Conservation (phyloP, 164 flowering plant species). For the Macadamia tetraphylla region DNA sequence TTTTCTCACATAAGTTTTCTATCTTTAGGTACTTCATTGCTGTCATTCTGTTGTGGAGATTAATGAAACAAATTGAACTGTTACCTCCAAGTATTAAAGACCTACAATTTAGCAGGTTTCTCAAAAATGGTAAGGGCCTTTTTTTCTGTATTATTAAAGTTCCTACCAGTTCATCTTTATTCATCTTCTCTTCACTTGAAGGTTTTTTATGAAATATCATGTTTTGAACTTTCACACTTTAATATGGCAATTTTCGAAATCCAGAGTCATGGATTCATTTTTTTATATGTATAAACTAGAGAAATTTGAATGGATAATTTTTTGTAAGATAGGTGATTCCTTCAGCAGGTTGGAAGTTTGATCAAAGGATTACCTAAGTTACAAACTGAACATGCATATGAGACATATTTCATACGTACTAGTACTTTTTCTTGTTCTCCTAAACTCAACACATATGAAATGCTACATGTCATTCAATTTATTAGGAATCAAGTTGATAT, state of each 20-base stretch:
- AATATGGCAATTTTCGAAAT: background rate
- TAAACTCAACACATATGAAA: too few species aligned
- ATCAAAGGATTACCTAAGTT: too few species aligned
- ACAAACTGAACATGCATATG: too few species aligned
- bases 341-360: too few species aligned
- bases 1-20: background rate
- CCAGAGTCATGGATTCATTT: background rate
- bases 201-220: background rate
- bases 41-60: conserved; percentile 44
- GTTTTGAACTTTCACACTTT: background rate
- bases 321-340: too few species aligned
- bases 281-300: background rate
- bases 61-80: conserved; percentile 57
- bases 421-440: too few species aligned
- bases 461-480: too few species aligned
- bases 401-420: too few species aligned
- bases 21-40: conserved; percentile 72
- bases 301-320: too few species aligned
- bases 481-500: too few species aligned
- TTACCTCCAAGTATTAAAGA: conserved; percentile 67
- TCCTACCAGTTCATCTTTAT: background rate
- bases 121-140: conserved; percentile 60
- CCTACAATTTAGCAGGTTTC: conserved; percentile 67
- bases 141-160: background rate
- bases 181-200: background rate